These are phyloP conservation scores for Diatrype stigma DNA, from an alignment of 2,329 filamentous ascomycete genomes.

Conservation along the genomic window DNA sequence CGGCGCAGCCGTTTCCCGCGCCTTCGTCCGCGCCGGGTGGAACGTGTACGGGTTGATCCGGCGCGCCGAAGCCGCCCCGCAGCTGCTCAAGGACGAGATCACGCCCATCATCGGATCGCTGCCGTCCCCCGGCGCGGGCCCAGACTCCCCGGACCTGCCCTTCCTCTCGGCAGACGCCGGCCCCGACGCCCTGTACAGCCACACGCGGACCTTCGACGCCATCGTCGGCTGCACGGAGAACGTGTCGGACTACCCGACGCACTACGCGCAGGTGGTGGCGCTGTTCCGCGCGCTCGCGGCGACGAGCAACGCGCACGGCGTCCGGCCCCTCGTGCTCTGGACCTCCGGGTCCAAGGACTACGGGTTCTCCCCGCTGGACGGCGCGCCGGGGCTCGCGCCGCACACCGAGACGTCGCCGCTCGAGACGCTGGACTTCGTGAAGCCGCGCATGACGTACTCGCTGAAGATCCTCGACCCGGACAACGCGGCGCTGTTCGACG, in stretches of 20 bases:
- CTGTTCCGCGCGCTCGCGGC: slow-evolving; percentile 31
- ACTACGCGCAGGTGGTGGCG: slow-evolving; percentile 33
- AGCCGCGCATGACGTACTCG: slow-evolving; percentile 28
- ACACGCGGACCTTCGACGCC: slow-evolving; percentile 33
- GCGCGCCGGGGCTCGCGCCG: slow-evolving; percentile 29
- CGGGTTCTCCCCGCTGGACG: slow-evolving; percentile 31
- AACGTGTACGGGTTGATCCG: slow-evolving; percentile 41
- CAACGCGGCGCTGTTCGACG: slow-evolving; percentile 36
- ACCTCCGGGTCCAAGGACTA: slow-evolving; percentile 50
- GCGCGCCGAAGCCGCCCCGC: slow-evolving; percentile 22
- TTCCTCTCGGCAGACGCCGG: too few species aligned
- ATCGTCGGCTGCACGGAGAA: slow-evolving; percentile 41
- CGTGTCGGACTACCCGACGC: slow-evolving; percentile 32
- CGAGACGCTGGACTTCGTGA: slow-evolving; percentile 22
- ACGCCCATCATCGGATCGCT: slow-evolving; percentile 38
- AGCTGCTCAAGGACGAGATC: slow-evolving; percentile 32
- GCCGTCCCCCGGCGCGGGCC: background rate
- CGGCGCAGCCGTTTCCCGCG: slow-evolving; percentile 38
- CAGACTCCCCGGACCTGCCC: slow-evolving; percentile 18
- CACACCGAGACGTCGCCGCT: slow-evolving; percentile 41
- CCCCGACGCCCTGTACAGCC: slow-evolving; percentile 21
- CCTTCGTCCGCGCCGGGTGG: slow-evolving; percentile 43
- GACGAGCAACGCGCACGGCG: slow-evolving; percentile 27
- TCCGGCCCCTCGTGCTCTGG: slow-evolving; percentile 39
- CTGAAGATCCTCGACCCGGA: slow-evolving; percentile 37